phyloP scores from a whole-genome alignment of 768 basidiomycete species.

The Lentinula sp. region DNA sequence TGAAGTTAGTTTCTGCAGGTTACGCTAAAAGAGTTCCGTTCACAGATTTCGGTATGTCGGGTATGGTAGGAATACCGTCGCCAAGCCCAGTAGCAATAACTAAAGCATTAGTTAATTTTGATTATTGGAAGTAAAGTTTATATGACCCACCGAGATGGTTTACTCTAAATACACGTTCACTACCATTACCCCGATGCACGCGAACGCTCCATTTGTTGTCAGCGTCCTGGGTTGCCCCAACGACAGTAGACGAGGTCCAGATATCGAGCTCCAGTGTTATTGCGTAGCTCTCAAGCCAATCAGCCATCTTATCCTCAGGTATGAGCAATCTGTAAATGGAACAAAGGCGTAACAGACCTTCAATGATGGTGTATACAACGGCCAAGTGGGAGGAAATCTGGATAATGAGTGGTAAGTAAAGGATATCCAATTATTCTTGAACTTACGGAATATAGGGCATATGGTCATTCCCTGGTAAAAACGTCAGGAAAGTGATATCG shows the following conservation, averaged over 20 bases:
- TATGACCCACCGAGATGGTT: slow-evolving; percentile 19
- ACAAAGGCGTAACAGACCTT: slow-evolving; percentile 21
- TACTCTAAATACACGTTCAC: slow-evolving; percentile 15
- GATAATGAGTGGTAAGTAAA: neutral
- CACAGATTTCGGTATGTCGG: slow-evolving; percentile 13
- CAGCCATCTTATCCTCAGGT: slow-evolving; percentile 29
- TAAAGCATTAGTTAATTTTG: slow-evolving; percentile 10
- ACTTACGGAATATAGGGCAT: slow-evolving; percentile 32
- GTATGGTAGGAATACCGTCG: slow-evolving; percentile 34
- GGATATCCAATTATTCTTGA: neutral
- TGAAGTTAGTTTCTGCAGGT: neutral
- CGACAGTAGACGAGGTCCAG: slow-evolving; percentile 34
- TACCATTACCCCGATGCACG: slow-evolving; percentile 13
- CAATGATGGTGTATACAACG: slow-evolving; percentile 29
- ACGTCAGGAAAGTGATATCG: neutral
- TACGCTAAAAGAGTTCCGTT: neutral
- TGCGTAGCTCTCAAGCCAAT: slow-evolving; percentile 47
- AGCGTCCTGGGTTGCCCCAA: slow-evolving; percentile 19
- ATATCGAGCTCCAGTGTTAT: slow-evolving; percentile 40
- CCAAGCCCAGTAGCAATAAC: slow-evolving; percentile 40
- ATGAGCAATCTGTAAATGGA: neutral
- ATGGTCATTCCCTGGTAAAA: slow-evolving; percentile 27
- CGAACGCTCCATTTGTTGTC: slow-evolving; percentile 25
- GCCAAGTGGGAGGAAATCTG: slow-evolving; percentile 36
- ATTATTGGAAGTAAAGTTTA: neutral